phyloP scores from a whole-genome alignment of 257 asterid species.

The Solanum piurae region DNA sequence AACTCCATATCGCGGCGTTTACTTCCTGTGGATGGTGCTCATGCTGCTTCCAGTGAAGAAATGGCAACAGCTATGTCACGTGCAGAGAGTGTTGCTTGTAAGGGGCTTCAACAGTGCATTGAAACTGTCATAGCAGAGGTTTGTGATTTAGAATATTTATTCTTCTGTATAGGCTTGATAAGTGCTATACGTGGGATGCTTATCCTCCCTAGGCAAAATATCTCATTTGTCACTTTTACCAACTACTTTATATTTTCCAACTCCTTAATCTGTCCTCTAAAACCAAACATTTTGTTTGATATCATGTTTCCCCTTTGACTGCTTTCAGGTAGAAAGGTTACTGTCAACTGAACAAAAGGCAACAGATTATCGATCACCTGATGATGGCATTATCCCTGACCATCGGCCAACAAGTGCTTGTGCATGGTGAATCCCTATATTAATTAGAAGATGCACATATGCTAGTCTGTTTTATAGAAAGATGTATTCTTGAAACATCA shows the following conservation, averaged over 20 bases:
- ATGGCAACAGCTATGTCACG: slow-evolving; percentile 93
- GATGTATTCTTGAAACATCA: neutral
- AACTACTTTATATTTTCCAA: neutral
- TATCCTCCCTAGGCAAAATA: neutral
- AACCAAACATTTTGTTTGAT: neutral
- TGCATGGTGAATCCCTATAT: slow-evolving; percentile 12
- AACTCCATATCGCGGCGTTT: slow-evolving; percentile 87
- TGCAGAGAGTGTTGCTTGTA: slow-evolving; percentile 93
- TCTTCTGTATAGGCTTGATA: neutral
- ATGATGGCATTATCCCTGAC: slow-evolving; percentile 88
- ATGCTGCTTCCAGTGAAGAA: slow-evolving; percentile 95
- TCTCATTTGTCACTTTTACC: neutral
- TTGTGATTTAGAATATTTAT: slow-evolving; percentile 11
- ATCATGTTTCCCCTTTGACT: neutral
- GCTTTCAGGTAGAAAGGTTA: slow-evolving; percentile 73
- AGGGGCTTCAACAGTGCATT: slow-evolving; percentile 98
- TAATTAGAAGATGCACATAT: neutral
- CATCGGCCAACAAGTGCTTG: slow-evolving; percentile 97
- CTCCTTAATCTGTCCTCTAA: neutral
- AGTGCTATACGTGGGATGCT: neutral
- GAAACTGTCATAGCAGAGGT: slow-evolving; percentile 99
- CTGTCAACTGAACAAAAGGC: slow-evolving; percentile 92
- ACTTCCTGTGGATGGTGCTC: slow-evolving; percentile 94
- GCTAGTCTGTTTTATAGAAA: neutral
- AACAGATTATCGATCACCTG: slow-evolving; percentile 84